Conservation (phyloP, 2,329 filamentous ascomycete genomes). For the Colletotrichum melonis region DNA sequence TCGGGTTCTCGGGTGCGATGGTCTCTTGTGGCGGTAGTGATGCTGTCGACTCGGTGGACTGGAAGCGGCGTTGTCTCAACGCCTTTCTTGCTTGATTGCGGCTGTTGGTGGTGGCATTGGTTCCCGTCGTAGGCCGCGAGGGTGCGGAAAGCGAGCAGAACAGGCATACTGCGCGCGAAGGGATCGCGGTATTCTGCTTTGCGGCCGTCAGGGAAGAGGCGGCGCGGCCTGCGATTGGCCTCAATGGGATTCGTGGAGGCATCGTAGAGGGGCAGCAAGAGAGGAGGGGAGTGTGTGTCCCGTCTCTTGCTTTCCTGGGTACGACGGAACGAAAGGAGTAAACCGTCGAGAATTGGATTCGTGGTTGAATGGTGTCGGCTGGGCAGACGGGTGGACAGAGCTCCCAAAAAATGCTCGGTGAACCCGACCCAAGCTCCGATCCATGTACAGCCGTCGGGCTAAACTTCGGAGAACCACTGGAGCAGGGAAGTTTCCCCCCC, state of each 20-base stretch:
- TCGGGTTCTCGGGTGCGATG: constrained; percentile 43
- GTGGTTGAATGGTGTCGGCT: not conserved
- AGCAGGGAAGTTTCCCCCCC: not conserved
- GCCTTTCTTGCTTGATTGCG: not conserved
- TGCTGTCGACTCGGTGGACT: constrained; percentile 19
- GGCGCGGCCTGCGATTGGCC: constrained; percentile 39
- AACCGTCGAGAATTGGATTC: not conserved
- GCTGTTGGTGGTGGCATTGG: not conserved
- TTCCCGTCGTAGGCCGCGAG: not conserved
- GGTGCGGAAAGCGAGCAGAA: constrained; percentile 36
- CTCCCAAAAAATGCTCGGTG: constrained; percentile 19
- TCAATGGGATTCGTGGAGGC: constrained; percentile 45
- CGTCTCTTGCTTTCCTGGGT: not conserved
- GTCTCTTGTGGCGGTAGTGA: constrained; percentile 8
- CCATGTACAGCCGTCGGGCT: constrained; percentile 1
- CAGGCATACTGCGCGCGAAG: constrained; percentile 25
- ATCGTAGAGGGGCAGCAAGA: constrained; percentile 28
- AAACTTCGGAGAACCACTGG: constrained; percentile 29
- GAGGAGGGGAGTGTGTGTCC: not conserved
- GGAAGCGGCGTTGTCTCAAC: constrained; percentile 18
- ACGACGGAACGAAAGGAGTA: not conserved
- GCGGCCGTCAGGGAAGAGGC: constrained; percentile 25
- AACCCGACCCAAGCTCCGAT: constrained; percentile 24
- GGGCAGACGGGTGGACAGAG: constrained; percentile 22
- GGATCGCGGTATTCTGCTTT: constrained; percentile 24